A percentile compares a stretch with the other conserved stretches of the same genome.
Evolutionary conservation across 139 green algal genomes (phyloP).

Genomic region (Haematococcus lacustris): DNA sequence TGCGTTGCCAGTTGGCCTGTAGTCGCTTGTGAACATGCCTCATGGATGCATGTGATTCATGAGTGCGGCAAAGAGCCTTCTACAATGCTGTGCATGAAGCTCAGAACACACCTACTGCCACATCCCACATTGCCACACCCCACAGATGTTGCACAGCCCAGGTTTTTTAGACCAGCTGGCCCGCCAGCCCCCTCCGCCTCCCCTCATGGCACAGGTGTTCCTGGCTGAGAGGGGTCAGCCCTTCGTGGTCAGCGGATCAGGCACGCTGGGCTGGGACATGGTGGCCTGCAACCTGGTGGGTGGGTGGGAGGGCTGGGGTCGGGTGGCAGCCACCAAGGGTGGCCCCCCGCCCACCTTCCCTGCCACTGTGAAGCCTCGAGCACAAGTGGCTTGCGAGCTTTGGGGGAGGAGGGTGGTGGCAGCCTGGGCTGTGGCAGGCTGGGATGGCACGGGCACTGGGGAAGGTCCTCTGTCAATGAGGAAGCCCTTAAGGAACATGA

Average conservation of each 20-base stretch:
- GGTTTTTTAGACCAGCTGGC: neutral
- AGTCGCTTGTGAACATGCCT: neutral
- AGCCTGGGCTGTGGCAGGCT: neutral
- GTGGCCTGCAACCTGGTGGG: constrained; percentile 14
- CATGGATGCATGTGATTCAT: no score
- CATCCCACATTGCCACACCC: neutral
- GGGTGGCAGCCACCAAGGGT: neutral
- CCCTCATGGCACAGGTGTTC: constrained; percentile 10
- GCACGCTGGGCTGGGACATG: constrained; percentile 25
- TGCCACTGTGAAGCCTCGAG: neutral
- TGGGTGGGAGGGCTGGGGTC: neutral
- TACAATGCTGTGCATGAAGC: neutral
- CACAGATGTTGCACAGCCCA: neutral
- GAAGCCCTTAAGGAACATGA: neutral
- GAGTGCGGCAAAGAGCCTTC: neutral
- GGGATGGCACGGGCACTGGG: neutral
- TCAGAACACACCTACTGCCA: neutral
- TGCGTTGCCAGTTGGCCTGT: neutral
- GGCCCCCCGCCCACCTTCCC: neutral
- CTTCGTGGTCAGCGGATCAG: constrained; percentile 16
- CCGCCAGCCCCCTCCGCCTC: no score
- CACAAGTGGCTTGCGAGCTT: neutral
- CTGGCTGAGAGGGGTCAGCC: constrained; percentile 17
- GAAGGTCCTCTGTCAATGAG: neutral
- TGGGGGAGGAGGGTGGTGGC: neutral